Conservation (phyloP, 2,329 filamentous ascomycete species). For the Fusarium protoensiforme region DNA sequence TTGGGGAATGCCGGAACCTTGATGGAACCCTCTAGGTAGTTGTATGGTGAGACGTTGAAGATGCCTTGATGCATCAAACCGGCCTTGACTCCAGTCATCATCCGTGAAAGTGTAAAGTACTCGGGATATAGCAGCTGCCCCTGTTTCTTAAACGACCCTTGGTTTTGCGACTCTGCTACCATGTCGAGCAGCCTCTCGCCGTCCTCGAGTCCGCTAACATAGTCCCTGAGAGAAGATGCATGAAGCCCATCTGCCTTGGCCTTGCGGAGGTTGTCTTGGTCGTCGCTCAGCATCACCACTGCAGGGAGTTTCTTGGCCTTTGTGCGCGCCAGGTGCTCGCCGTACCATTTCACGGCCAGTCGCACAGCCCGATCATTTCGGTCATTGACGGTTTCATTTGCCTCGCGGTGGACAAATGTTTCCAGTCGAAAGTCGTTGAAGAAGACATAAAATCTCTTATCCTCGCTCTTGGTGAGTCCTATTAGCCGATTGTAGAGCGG, state of each 20-base stretch:
- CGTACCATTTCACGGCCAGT: conserved; percentile 89
- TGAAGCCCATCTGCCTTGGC: conserved; percentile 80
- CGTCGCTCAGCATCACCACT: conserved; percentile 94
- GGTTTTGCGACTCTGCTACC: conserved; percentile 84
- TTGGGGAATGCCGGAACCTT: conserved; percentile 92
- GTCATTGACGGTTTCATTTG: conserved; percentile 92
- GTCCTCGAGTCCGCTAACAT: conserved; percentile 86
- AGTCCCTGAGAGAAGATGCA: conserved; percentile 76
- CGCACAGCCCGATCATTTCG: conserved; percentile 94
- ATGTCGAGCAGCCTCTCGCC: conserved; percentile 90
- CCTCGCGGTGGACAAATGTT: conserved; percentile 81
- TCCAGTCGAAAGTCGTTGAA: conserved; percentile 98
- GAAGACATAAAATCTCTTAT: conserved; percentile 98
- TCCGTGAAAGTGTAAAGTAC: conserved; percentile 87
- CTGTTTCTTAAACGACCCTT: conserved; percentile 70
- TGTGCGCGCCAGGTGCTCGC: conserved; percentile 77
- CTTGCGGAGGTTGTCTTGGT: conserved; percentile 86
- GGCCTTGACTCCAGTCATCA: conserved; percentile 92
- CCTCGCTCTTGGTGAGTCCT: conserved; percentile 90
- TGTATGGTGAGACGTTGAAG: conserved; percentile 97
- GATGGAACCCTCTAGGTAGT: conserved; percentile 94
- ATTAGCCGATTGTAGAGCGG: conserved; percentile 95
- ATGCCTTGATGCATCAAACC: conserved; percentile 92
- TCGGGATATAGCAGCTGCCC: conserved; percentile 85
- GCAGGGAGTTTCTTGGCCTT: conserved; percentile 73